These are phyloP conservation scores for Calocera cornea DNA, from an alignment of 768 basidiomycete species.

Conservation along the genomic window DNA sequence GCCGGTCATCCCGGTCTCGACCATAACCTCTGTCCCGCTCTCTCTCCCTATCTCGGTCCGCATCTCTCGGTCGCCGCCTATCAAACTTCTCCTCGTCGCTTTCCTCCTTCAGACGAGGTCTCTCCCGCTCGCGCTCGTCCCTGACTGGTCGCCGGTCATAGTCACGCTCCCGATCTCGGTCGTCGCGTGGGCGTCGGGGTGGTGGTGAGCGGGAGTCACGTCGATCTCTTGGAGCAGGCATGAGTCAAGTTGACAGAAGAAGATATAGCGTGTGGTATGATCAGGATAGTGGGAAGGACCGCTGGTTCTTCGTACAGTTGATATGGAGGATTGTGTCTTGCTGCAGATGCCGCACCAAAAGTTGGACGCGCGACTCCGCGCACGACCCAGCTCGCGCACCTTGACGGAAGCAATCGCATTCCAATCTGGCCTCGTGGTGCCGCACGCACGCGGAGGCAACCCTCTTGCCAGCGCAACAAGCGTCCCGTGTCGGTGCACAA, in stretches of 20 bases:
- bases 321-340: too few species aligned
- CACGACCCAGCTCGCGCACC: background rate
- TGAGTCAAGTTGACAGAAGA: background rate
- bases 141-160: background rate
- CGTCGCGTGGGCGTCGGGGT: background rate
- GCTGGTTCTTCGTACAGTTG: too few species aligned
- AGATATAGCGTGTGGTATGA: background rate
- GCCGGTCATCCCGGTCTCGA: slow-evolving; percentile 13
- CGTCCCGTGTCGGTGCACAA: background rate
- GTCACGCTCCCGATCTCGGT: slow-evolving; percentile 7
- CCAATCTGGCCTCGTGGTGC: too few species aligned
- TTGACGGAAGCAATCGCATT: background rate
- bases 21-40: slow-evolving; percentile 20
- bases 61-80: slow-evolving; percentile 8
- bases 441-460: background rate
- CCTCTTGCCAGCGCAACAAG: background rate
- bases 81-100: slow-evolving; percentile 6
- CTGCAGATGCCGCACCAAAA: too few species aligned
- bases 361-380: too few species aligned
- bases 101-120: slow-evolving; percentile 1
- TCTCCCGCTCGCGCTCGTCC: slow-evolving; percentile 1
- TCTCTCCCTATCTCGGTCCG: slow-evolving; percentile 22
- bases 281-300: too few species aligned
- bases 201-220: background rate
- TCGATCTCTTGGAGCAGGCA: background rate